Evolutionary conservation across 345 rosid species (phyloP), one percentile per base, ranked within the genome.

Genomic region (Nasturtium officinale): DNA sequence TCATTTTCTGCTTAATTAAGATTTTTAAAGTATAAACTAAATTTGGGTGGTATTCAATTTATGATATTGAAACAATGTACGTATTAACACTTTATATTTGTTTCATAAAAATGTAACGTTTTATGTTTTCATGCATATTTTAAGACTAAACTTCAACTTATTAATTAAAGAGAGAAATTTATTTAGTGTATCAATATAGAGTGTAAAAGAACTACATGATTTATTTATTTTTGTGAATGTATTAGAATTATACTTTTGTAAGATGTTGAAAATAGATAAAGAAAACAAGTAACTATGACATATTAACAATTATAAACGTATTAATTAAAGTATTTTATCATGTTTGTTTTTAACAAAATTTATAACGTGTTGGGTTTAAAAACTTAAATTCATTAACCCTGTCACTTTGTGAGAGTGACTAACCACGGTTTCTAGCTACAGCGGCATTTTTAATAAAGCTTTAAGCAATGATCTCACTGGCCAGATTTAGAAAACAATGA

Each of bases 371-470:
- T 10, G 9, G 43, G 12, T 33, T 25, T 23, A 3, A n/a, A 23
- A 37, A 37, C 7, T 9, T 16, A 5, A 26, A 60, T 2, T 37
- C 61, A 71, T 50, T 12, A 38, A 61, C 51, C 53, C 29, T 52
- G 26, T 29, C 62, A 62, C 51, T 52, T 20, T 52, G 26, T 29
- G 69, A 62, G 51, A 53, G 26, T 65, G 35, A 60, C 51, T 42
- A 28, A 62, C 62, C 62, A 40, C 23, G 13, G 30, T 30, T 29
- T 61, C 7, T 25, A 60, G 46, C 7, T 23, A 17, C 42, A 9
- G 21, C 9, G 9, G 33, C 21, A 16, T 28, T 50, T 38, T 71
- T n/a, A 61, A 58, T 58, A 18, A 58, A 33, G 16, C 68, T 61
- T 61, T 20, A 51, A 61, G 69, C 76, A 53, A 53, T 37, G 61